These are phyloP conservation scores for Nannochloropsis gaditana DNA, from an alignment of 108 stramenopile species.

Conservation along the genomic window DNA sequence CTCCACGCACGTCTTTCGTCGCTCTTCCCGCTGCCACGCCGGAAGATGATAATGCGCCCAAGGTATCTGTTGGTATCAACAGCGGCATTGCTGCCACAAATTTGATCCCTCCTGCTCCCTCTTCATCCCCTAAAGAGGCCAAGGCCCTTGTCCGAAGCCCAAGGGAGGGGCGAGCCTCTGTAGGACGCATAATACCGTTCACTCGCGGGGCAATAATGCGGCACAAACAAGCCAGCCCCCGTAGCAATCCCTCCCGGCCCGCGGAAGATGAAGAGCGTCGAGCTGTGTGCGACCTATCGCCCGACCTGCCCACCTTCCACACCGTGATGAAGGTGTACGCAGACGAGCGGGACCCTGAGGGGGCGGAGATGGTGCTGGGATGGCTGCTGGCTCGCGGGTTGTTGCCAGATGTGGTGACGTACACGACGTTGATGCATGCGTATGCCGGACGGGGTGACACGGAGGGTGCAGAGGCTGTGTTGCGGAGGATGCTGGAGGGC, in stretches of 20 bases:
- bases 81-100: not conserved
- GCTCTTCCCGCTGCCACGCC: no score
- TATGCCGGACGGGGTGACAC: constrained; percentile 30
- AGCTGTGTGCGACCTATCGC: constrained; percentile 24
- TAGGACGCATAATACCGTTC: not conserved
- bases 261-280: constrained; percentile 12
- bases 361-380: constrained; percentile 31
- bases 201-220: constrained; percentile 8
- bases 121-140: not conserved
- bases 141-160: not conserved
- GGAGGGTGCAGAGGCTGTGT: constrained; percentile 18
- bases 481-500: not conserved
- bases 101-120: not conserved
- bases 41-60: no score
- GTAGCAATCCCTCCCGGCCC: not conserved
- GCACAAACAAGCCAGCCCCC: constrained; percentile 12
- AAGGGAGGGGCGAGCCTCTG: constrained; percentile 8
- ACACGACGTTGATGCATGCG: constrained; percentile 39
- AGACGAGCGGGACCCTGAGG: constrained; percentile 18
- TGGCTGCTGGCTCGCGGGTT: constrained; percentile 31
- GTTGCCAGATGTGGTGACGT: constrained; percentile 35
- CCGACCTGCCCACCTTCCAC: constrained; percentile 36
- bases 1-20: no score
- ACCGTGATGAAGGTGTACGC: constrained; percentile 43
- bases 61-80: not conserved